Evolutionary conservation across 148 eudicot genomes (phyloP), one percentile per base, ranked within the genome.

Genomic region (Cornus kousa): DNA sequence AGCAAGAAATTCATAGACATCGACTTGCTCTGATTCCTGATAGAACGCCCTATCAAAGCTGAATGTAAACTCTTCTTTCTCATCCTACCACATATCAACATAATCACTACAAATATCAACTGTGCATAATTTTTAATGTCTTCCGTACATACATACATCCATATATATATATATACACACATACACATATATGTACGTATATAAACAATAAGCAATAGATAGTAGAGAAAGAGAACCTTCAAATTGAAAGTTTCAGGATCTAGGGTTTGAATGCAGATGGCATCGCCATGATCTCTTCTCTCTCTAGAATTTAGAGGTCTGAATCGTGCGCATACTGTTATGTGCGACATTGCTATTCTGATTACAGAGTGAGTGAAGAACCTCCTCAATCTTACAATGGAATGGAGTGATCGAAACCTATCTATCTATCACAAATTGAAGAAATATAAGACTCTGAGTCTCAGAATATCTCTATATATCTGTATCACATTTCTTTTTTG

Each of bases 11-110:
- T 90, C 91, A 53, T 85, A 95, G 19, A 95, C 91, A 79, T 87
- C 87, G 9, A 85, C 84, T 84, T 95, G 98, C 75, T 87, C 86
- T 32, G 94, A 91, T 82, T 85, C 92, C 57, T 88, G 87, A 48
- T 87, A 90, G 84, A 93, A 95, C 71, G 90, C 97, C 68, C 85
- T 86, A 74, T 95, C 98, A 37, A 90, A 95, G 78, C 80, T 87
- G 77, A 93, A 95, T 50, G 77, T 80, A n/a, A 78, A 66, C 80
- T 91, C 96, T 70, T 89, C 91, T 79, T 92, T 95, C 84, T 95
- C 97, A 79, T 93, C 98, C 97, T 95, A 71, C 55, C 55, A 78
- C 68, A 69, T 59, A 77, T 59, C 67, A 35, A 80, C 28, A 16
- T 55, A 67, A 64, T n/a, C 48, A 35, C 46, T 32, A 74, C 37